Evolutionary conservation across 495 filamentous ascomycete genomes (phyloP).

Genomic region (Aspergillus avenaceus): DNA sequence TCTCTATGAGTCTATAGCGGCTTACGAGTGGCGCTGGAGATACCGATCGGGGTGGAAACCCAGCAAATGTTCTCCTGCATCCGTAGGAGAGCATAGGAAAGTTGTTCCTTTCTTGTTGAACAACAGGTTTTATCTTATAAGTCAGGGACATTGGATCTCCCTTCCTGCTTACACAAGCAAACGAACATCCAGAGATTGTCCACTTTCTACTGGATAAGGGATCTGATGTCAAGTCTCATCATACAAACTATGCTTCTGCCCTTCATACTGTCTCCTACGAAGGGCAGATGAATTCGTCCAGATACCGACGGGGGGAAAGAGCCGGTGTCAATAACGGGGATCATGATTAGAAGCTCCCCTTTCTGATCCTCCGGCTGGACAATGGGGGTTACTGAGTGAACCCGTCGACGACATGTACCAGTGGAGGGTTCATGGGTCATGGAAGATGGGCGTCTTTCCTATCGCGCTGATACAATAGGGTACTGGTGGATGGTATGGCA

Average conservation of each 20-base stretch:
- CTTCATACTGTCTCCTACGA: slow-evolving; percentile 12
- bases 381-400: too few relatives aligned
- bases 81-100: slow-evolving; percentile 4
- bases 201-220: slow-evolving; percentile 20
- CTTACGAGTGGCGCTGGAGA: slow-evolving; percentile 8
- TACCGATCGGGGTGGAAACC: slow-evolving; percentile 11
- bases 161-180: too few relatives aligned
- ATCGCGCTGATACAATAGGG: too few relatives aligned
- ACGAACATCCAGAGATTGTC: too few relatives aligned
- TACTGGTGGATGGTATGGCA: too few relatives aligned
- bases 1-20: slow-evolving; percentile 13
- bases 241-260: slow-evolving; percentile 1
- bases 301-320: slow-evolving; percentile 14
- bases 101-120: slow-evolving; percentile 22
- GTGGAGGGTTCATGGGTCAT: too few relatives aligned
- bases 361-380: too few relatives aligned
- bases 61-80: slow-evolving; percentile 10
- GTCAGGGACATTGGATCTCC: too few relatives aligned
- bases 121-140: slow-evolving; percentile 15
- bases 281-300: slow-evolving; percentile 16
- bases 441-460: too few relatives aligned
- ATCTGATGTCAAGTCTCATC: slow-evolving; percentile 20
- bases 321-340: slow-evolving; percentile 18
- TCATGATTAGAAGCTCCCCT: too few relatives aligned
- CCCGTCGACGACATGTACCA: too few relatives aligned